A percentile compares a stretch with the other conserved stretches of the same genome.
phyloP scores from a whole-genome alignment of 2,329 filamentous ascomycete genomes.

The Gnomoniopsis smithogilvyi region DNA sequence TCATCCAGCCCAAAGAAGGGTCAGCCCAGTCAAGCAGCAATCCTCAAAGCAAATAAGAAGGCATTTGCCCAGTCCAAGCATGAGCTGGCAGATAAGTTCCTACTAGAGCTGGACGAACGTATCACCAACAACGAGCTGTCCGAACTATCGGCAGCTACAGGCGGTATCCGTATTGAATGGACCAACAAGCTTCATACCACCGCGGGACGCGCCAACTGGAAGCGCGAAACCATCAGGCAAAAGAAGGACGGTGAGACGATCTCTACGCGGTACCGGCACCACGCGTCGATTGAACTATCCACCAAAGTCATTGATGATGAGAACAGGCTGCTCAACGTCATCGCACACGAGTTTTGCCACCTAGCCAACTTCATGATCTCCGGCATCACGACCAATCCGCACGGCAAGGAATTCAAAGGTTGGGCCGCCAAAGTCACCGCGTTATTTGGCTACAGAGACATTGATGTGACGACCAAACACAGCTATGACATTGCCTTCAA shows the following conservation, averaged over 20 bases:
- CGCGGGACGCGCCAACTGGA: conserved; percentile 73
- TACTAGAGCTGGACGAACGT: conserved; percentile 63
- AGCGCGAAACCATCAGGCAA: conserved; percentile 50
- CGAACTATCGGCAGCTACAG: conserved; percentile 57
- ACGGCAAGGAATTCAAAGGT: conserved; percentile 78
- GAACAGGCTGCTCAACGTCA: conserved; percentile 75
- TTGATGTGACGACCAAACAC: conserved; percentile 87
- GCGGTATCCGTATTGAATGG: conserved; percentile 71
- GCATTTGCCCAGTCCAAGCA: conserved; percentile 62
- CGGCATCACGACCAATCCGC: conserved; percentile 70
- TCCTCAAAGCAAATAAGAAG: conserved; percentile 47
- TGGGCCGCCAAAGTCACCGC: conserved; percentile 60
- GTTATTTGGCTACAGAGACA: conserved; percentile 58
- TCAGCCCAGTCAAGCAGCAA: conserved; percentile 23
- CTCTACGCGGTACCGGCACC: conserved; percentile 40
- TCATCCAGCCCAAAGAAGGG: conserved; percentile 27
- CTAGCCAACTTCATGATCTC: conserved; percentile 87
- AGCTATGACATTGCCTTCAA: conserved; percentile 88
- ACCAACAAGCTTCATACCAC: conserved; percentile 76
- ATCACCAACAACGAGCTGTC: conserved; percentile 61
- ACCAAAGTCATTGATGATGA: conserved; percentile 82
- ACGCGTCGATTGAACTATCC: conserved; percentile 83
- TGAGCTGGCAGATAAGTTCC: conserved; percentile 59
- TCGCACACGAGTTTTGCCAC: conserved; percentile 98
- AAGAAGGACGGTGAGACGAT: conserved; percentile 25